Evolutionary conservation across 2,329 filamentous ascomycete genomes (phyloP).

Genomic region (Zymoseptoria tritici): DNA sequence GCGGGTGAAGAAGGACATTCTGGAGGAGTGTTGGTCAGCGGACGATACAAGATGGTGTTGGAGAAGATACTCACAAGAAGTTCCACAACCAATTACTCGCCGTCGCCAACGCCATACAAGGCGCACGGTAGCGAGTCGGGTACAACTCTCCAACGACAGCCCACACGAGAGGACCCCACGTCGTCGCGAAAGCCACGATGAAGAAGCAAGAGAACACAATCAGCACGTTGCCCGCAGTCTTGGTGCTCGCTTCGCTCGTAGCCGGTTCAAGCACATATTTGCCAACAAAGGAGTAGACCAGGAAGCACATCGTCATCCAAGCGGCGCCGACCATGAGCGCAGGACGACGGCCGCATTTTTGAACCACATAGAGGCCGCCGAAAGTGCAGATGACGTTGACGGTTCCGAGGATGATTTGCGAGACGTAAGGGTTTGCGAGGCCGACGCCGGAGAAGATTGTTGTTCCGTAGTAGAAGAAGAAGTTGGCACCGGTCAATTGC

Average conservation of each 20-base stretch:
- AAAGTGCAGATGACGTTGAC: constrained; percentile 45
- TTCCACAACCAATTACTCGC: constrained; percentile 40
- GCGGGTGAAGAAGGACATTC: constrained; percentile 33
- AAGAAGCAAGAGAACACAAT: constrained; percentile 33
- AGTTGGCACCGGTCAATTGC: constrained; percentile 38
- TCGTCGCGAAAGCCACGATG: constrained; percentile 31
- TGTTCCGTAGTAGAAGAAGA: constrained; percentile 31
- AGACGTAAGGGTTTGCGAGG: constrained; percentile 37
- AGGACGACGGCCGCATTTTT: constrained; percentile 43
- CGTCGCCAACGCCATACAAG: constrained; percentile 39
- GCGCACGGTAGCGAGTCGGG: constrained; percentile 34
- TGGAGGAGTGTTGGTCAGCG: not conserved
- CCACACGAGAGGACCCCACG: constrained; percentile 27
- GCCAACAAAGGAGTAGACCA: constrained; percentile 45
- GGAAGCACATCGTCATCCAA: constrained; percentile 48
- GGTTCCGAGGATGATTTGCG: constrained; percentile 41
- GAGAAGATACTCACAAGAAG: constrained; percentile 24
- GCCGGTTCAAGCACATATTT: constrained; percentile 20
- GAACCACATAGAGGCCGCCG: constrained; percentile 41
- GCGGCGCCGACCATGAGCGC: constrained; percentile 41
- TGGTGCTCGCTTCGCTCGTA: constrained; percentile 14
- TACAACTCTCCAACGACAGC: constrained; percentile 31
- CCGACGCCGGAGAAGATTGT: constrained; percentile 35
- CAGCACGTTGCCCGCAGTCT: constrained; percentile 26
- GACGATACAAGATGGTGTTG: constrained; percentile 16